phyloP scores from a whole-genome alignment of 805 yeast species.

The Kodamaea jinghongensis region DNA sequence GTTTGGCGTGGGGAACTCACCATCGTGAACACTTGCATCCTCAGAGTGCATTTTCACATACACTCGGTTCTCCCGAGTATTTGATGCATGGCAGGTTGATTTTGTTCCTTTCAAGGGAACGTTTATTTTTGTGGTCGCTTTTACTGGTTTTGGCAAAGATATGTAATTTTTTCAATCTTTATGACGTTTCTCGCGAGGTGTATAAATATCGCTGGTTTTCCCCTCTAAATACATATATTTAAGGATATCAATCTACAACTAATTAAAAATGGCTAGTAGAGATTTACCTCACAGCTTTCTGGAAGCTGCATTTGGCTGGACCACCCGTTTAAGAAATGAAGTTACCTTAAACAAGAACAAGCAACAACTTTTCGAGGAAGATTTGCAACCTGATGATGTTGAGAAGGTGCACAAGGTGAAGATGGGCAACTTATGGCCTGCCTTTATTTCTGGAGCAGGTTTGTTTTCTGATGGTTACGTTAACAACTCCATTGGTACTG shows the following conservation, averaged over 20 bases:
- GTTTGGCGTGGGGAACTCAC: no score
- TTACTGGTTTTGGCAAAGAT: not conserved
- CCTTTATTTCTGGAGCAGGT: constrained; percentile 79
- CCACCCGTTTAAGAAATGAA: constrained; percentile 41
- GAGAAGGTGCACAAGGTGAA: constrained; percentile 14
- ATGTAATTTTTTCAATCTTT: not conserved
- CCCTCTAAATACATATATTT: not conserved
- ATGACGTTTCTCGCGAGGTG: not conserved
- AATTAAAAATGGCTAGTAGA: constrained; percentile 30
- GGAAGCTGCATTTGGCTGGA: constrained; percentile 42
- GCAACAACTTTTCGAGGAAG: constrained; percentile 17
- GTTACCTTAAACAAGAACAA: constrained; percentile 35
- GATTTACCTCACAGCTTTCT: constrained; percentile 47
- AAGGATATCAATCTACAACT: no score
- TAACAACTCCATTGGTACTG: constrained; percentile 78
- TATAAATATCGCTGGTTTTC: not conserved
- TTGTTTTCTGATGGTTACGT: constrained; percentile 90
- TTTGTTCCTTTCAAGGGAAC: no score
- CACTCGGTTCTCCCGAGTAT: no score
- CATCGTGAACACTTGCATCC: no score
- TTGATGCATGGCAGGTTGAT: no score
- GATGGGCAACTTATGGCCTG: constrained; percentile 12
- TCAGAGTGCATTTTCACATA: no score
- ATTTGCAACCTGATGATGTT: constrained; percentile 15
- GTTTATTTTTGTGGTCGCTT: no score